Evolutionary conservation across 2,329 filamentous ascomycete species (phyloP), one percentile per base, ranked within the genome.

Genomic region (Cladosporium austrohemisphaericum): DNA sequence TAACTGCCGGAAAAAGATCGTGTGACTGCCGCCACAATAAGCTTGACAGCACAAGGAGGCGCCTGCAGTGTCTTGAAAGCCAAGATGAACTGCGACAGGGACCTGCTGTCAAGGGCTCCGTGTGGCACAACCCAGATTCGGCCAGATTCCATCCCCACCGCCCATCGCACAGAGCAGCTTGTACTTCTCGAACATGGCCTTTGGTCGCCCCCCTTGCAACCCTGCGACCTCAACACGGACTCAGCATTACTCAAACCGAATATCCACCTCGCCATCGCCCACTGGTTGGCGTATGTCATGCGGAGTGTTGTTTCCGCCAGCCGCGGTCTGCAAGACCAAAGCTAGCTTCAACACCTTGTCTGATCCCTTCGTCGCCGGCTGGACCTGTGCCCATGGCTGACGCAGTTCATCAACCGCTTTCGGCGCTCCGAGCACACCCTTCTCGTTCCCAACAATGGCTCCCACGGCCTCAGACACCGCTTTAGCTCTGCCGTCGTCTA

Each of bases 21-120:
- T 47, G 44, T 47, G 33, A 47, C 44, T 26, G 33, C 35, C 44
- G 44, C 44, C 33, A 35, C 44, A 38, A 25, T 29, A 33, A 20
- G 19, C 13, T 38, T 38, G 36, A 38, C 36, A 36, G 26, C 33
- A 31, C n/a, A 16, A 46, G 22, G 32, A 46, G 43, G 43, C 43
- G 43, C 23, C 43, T 46, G 43, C 32, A 3, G 43, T 29, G 43
- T 31, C 32, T 33, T 31, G 22, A 31, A 19, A n/a, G 19, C 41
- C 29, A 36, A 36, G 22, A 26, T 14, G 44, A 47, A 47, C 44
- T 18, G 18, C 32, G 22, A 33, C 44, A 47, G 44, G 44, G 44
- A 45, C 29, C 8, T n/a, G 19, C 23, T 43, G 25, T 32, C 26
- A 43, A 19, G 9, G 28, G 18, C 4, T 13, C 29, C 5, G n/a